Evolutionary conservation across 805 yeast genomes (phyloP).

Genomic region (Spathaspora hagerdaliae): DNA sequence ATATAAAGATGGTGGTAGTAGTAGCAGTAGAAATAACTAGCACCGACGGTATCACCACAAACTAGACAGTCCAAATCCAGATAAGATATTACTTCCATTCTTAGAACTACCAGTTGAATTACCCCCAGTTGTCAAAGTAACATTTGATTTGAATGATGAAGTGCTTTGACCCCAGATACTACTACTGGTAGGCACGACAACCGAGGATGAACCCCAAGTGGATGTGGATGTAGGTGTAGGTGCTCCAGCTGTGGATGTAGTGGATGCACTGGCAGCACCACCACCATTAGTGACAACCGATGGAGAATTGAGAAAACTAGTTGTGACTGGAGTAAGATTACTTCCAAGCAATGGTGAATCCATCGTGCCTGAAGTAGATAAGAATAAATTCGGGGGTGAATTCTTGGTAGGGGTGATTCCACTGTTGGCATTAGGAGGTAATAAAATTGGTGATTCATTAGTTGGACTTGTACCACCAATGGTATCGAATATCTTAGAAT

Average conservation of each 20-base stretch:
- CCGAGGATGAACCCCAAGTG: constrained; percentile 10
- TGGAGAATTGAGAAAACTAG: constrained; percentile 15
- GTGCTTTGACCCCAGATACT: constrained; percentile 4
- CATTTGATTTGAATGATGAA: constrained; percentile 1
- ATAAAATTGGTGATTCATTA: constrained; percentile 16
- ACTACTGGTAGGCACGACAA: background rate
- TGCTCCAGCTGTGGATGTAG: too few species aligned
- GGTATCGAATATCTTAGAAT: constrained; percentile 14
- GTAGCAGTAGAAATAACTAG: background rate
- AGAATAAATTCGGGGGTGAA: constrained; percentile 23
- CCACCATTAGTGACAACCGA: constrained; percentile 10
- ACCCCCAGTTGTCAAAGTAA: constrained; percentile 2
- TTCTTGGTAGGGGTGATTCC: constrained; percentile 6
- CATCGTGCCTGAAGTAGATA: constrained; percentile 2
- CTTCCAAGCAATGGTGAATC: background rate
- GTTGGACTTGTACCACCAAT: constrained; percentile 3
- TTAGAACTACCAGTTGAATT: constrained; percentile 2
- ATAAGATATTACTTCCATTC: background rate
- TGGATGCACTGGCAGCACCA: constrained; percentile 2
- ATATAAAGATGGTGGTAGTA: background rate
- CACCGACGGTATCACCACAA: constrained; percentile 6
- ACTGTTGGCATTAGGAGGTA: constrained; percentile 14
- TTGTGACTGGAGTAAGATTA: constrained; percentile 4
- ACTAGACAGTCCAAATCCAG: constrained; percentile 1
- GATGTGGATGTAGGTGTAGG: too few species aligned